phyloP scores from a whole-genome alignment of 1,284 basidiomycete species.

The Ustilago cynodontis region DNA sequence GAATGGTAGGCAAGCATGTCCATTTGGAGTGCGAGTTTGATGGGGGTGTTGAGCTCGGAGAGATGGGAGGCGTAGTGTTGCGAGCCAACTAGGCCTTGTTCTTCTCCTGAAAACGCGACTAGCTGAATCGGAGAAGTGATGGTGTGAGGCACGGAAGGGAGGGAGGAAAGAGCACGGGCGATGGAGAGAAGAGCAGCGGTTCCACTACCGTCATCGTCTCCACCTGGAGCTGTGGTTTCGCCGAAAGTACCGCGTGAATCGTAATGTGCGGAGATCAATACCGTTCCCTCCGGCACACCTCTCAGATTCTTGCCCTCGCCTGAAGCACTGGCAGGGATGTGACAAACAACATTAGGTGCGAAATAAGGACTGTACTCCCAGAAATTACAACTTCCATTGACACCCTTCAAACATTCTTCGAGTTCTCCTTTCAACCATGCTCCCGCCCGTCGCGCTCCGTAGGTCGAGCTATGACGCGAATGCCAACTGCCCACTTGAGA shows the following conservation, averaged over 20 bases:
- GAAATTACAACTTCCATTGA: conserved; percentile 38
- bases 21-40: conserved; percentile 55
- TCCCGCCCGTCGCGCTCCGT: conserved; percentile 41
- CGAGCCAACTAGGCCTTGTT: conserved; percentile 67
- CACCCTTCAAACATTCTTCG: conserved; percentile 11
- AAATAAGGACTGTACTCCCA: conserved; percentile 45
- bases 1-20: conserved; percentile 67
- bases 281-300: conserved; percentile 33
- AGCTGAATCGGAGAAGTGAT: conserved; percentile 62
- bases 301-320: neutral
- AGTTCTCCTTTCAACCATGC: conserved; percentile 49
- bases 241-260: conserved; percentile 65
- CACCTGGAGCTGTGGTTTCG: conserved; percentile 61
- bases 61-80: conserved; percentile 41
- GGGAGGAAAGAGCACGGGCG: conserved; percentile 52
- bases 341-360: conserved; percentile 56
- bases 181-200: conserved; percentile 64
- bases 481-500: conserved; percentile 29
- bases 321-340: conserved; percentile 19
- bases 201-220: conserved; percentile 61
- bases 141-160: conserved; percentile 32
- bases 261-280: conserved; percentile 67
- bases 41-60: neutral
- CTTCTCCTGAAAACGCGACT: conserved; percentile 69
- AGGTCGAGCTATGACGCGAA: conserved; percentile 50